Evolutionary conservation across 164 flowering plant species (phyloP), one percentile per base, ranked within the genome.

Genomic region (Macadamia integrifolia): DNA sequence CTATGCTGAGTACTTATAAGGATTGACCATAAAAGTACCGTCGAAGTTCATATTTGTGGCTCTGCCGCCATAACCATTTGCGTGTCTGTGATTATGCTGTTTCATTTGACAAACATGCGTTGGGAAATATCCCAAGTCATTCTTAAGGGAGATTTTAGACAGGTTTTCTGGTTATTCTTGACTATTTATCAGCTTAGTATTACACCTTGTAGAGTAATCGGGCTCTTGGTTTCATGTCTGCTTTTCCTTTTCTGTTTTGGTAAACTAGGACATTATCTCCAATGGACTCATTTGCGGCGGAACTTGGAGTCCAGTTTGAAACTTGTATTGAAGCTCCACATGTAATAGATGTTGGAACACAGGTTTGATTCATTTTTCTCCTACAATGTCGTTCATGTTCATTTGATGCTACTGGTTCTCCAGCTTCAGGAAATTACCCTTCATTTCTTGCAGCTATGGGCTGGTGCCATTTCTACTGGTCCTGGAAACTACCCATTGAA

Each of bases 311-410:
- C 76, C 88, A 86, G 70, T 94, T 94, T 84, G 97, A 88, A 62
- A 84, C 93, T 70, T 84, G 82, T 71, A 81, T 94, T 79, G 99
- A 94, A 80, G 97, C 99, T 78, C 98, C 97, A 66, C 99, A 94
- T 84, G 93, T 94, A 57, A 88, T 94, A 71, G 88, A 94, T 80
- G 81, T 80, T 62, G 87, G 88, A 60, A 82, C 92, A 49, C 97
- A 91, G 95, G 98, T 91, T 49, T 48, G 67, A 46, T 11, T 35
- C 52, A 23, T 6, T 6, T 23, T 62, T 58, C 5, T 4, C 17
- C 30, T 61, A 10, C 49, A 43, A 57, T 43, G 2, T 44, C 61
- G 31, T 68, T 57, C 60, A n/a, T 23, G 23, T 40, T 66, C n/a
- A 48, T 35, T 61, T 61, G 59, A 56, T 67, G 13, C 18, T 42